A percentile compares a stretch with the other conserved stretches of the same genome.
Conservation (phyloP, 1,284 basidiomycete genomes). For the Moesziomyces aphidis region DNA sequence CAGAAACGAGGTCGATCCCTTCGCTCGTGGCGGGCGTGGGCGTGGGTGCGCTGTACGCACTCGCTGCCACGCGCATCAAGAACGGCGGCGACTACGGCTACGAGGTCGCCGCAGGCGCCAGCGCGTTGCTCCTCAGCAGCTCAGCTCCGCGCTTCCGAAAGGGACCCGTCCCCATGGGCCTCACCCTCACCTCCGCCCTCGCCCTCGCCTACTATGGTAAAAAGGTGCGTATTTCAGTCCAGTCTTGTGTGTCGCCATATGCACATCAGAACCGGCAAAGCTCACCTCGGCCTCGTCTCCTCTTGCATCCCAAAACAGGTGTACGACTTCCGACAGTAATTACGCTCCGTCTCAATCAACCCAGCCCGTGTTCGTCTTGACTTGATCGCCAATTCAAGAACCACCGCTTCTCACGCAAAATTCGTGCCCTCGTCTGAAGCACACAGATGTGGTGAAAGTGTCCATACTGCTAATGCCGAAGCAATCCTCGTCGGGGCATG, state of each 20-base stretch:
- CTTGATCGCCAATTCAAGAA: too few relatives aligned
- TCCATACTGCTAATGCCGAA: neutral
- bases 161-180: conserved; percentile 79
- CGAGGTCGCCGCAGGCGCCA: conserved; percentile 77
- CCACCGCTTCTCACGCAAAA: too few relatives aligned
- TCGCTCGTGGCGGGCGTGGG: conserved; percentile 83
- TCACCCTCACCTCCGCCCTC: conserved; percentile 76
- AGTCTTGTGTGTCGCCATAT: neutral
- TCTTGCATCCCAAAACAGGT: conserved; percentile 18
- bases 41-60: conserved; percentile 75
- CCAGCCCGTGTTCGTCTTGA: too few relatives aligned
- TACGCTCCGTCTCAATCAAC: neutral
- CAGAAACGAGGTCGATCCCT: conserved; percentile 68
- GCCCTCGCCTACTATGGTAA: conserved; percentile 80
- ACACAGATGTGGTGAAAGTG: neutral
- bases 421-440: neutral
- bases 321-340: conserved; percentile 52
- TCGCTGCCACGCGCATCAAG: conserved; percentile 72
- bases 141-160: conserved; percentile 80
- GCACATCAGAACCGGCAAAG: neutral
- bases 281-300: neutral
- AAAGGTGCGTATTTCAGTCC: conserved; percentile 38
- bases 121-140: conserved; percentile 80
- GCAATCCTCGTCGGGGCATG: neutral
- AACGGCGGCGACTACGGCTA: conserved; percentile 78